Base-by-base conservation (phyloP, 495 filamentous ascomycete species). In the Podospora conica region DNA sequence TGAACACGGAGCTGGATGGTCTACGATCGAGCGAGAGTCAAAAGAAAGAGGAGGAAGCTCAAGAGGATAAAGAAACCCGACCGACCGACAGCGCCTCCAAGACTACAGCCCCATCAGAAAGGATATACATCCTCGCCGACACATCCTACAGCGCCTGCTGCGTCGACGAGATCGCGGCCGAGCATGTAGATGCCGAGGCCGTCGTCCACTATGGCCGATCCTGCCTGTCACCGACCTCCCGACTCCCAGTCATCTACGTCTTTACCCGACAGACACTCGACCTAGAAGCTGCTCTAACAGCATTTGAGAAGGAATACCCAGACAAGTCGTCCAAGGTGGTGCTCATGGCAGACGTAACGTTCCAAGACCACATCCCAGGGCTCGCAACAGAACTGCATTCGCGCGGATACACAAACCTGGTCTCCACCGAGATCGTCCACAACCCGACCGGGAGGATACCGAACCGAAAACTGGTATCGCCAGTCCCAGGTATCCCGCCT, bases 131-230 rank as follows among this genome's bases (percentile, higher is more conserved):
- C 66, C 83, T 99, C 53, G 95, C 90, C 31, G 95, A 99, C 75
- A 98, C 95, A 9, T 97, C 93, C 2, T 99, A 98, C 77, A 94
- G 95, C 55, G 86, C 93, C 5, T 99, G 95, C 79, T 99, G 95
- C 74, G 93, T 97, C 59, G 95, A 99, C 68, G 95, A 99, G 76
- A 89, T 98, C 56, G 96, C 95, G 2, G 95, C 96, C 18, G 94
- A 98, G 72, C 96, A 99, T 76, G 89, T 91, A 28, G 82, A 91
- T 71, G 93, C 95, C 7, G 90, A 98, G 61, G 92, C 90, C 5
- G 89, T 98, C 5, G 90, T 99, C 20, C 95, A 99, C 74, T 99
- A 98, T 71, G 95, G 95, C 23, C 84, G 94, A 54, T 88, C 93
- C 0, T 99, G 95, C 75, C 81, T 99, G 24, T 96, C 91, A 2